These are phyloP conservation scores for Volvox carteri DNA, from an alignment of 163 green algal genomes.

Conservation along the genomic window DNA sequence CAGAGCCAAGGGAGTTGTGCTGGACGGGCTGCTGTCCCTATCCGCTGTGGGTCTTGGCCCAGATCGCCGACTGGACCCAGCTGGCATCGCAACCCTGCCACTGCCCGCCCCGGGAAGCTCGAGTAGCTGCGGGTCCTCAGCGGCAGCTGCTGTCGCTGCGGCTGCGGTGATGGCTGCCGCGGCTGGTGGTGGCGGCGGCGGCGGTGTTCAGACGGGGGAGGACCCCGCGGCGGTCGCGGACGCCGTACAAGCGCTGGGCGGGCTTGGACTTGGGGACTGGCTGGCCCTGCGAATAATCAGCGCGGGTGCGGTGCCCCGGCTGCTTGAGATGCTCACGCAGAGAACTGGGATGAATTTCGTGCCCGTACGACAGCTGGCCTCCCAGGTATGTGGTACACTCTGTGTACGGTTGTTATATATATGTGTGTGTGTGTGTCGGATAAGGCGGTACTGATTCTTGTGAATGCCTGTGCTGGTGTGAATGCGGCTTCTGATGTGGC, in stretches of 20 bases:
- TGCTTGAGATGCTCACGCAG: constrained; percentile 50
- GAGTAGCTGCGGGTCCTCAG: background rate
- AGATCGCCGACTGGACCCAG: constrained; percentile 38
- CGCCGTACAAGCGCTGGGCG: constrained; percentile 22
- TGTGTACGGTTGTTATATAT: too few species aligned
- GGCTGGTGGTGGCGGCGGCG: background rate
- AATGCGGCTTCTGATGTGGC: too few species aligned
- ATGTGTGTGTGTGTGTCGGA: too few species aligned
- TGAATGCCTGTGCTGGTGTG: too few species aligned
- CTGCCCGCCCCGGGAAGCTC: background rate
- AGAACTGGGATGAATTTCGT: constrained; percentile 46
- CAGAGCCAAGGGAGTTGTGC: constrained; percentile 34
- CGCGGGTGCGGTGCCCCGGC: constrained; percentile 40
- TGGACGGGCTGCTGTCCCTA: constrained; percentile 39
- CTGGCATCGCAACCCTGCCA: constrained; percentile 1
- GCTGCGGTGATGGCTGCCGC: background rate
- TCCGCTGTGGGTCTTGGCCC: constrained; percentile 30
- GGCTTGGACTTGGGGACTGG: constrained; percentile 49
- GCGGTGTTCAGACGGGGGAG: background rate
- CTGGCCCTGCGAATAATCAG: constrained; percentile 41
- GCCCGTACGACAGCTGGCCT: constrained; percentile 17
- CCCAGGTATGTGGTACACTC: constrained; percentile 48
- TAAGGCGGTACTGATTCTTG: too few species aligned
- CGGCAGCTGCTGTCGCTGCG: background rate
- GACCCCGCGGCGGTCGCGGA: background rate